Conservation (phyloP, 345 rosid species). For the Citrus medica region DNA sequence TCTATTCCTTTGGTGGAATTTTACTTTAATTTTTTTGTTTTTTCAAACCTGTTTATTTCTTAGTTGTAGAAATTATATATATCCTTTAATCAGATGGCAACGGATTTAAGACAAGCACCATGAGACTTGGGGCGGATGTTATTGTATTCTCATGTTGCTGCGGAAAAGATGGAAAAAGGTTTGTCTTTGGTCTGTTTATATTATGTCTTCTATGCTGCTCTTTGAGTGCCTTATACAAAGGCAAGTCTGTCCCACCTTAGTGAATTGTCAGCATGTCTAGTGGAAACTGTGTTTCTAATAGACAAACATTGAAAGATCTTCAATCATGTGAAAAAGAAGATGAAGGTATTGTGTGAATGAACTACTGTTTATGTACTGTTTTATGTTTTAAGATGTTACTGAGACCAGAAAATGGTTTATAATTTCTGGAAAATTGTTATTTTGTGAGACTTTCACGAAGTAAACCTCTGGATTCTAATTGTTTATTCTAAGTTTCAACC, state of each 20-base stretch:
- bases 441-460: background rate
- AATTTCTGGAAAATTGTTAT: background rate
- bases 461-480: background rate
- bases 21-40: background rate
- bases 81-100: conserved; percentile 64
- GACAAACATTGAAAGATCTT: background rate
- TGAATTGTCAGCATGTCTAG: background rate
- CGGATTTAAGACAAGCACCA: conserved; percentile 97
- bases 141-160: conserved; percentile 82
- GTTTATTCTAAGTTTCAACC: background rate
- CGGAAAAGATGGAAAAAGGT: conserved; percentile 72
- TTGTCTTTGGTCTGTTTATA: conserved; percentile 13
- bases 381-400: background rate
- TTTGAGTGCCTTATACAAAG: background rate
- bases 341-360: background rate
- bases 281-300: background rate
- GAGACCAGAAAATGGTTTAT: background rate
- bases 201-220: background rate
- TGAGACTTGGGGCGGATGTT: conserved; percentile 99
- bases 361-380: background rate
- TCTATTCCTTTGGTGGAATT: background rate
- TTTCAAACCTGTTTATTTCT: background rate
- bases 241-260: background rate
- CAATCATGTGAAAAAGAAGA: background rate
- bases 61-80: background rate